Evolutionary conservation across 805 yeast genomes (phyloP).

Genomic region (Wickerhamiella spandovensis): DNA sequence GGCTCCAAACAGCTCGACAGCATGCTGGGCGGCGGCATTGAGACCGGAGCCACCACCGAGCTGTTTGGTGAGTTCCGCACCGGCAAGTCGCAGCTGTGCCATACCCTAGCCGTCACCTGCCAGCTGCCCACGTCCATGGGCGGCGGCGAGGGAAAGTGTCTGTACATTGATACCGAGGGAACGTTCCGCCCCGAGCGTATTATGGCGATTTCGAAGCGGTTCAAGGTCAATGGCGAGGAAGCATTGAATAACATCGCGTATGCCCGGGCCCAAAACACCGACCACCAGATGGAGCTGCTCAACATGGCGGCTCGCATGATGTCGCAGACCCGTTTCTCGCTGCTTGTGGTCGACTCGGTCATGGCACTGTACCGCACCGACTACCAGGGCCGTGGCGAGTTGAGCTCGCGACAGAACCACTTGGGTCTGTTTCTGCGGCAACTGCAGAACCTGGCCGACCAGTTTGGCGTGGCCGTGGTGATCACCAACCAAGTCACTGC

Average conservation of each 20-base stretch:
- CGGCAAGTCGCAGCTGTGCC: constrained; percentile 94
- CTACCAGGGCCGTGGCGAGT: constrained; percentile 88
- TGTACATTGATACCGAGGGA: constrained; percentile 93
- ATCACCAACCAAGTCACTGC: constrained; percentile 96
- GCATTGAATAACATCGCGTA: constrained; percentile 96
- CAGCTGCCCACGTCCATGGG: constrained; percentile 94
- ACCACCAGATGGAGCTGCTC: constrained; percentile 78
- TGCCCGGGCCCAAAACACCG: constrained; percentile 94
- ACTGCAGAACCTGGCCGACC: constrained; percentile 88
- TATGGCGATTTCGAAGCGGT: constrained; percentile 79
- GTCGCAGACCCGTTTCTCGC: constrained; percentile 83
- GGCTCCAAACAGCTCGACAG: constrained; percentile 93
- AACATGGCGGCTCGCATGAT: constrained; percentile 91
- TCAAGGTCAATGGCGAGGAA: constrained; percentile 82
- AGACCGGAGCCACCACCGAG: constrained; percentile 94
- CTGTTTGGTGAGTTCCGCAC: constrained; percentile 95
- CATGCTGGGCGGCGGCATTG: constrained; percentile 89
- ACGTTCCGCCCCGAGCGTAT: constrained; percentile 89
- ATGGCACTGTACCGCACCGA: constrained; percentile 96
- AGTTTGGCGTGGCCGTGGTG: constrained; percentile 93
- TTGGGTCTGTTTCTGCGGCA: constrained; percentile 88
- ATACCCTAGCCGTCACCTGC: constrained; percentile 91
- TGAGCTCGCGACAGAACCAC: constrained; percentile 87
- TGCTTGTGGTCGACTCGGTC: constrained; percentile 89
- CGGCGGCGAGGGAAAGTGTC: constrained; percentile 96